Conservation (phyloP, 495 filamentous ascomycete genomes). For the Neurospora sp. region DNA sequence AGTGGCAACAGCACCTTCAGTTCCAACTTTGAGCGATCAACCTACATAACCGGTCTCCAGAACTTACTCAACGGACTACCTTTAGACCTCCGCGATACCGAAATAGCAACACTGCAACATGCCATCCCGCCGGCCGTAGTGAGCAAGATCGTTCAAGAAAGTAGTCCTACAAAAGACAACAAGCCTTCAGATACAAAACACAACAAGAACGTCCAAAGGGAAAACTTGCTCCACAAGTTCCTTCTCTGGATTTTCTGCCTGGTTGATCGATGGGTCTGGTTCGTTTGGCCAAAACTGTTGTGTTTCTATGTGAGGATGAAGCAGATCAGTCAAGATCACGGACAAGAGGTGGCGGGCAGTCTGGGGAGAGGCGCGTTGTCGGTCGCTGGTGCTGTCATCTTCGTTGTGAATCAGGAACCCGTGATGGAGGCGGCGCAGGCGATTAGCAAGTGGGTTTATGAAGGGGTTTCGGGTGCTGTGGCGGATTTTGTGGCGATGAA, state of each 20-base stretch:
- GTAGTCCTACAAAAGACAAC: background rate
- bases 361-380: background rate
- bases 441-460: background rate
- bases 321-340: conserved; percentile 5
- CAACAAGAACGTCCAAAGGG: background rate
- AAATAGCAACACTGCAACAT: conserved; percentile 33
- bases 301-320: background rate
- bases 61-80: conserved; percentile 62
- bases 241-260: conserved; percentile 4
- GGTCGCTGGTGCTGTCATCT: background rate
- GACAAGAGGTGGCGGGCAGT: background rate
- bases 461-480: conserved; percentile 12
- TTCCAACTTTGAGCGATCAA: conserved; percentile 43
- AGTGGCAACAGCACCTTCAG: conserved; percentile 2
- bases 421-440: background rate
- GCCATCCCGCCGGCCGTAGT: conserved; percentile 31
- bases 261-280: conserved; percentile 2
- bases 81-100: conserved; percentile 39
- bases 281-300: background rate
- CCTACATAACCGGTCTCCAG: conserved; percentile 55
- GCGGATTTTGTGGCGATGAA: conserved; percentile 11
- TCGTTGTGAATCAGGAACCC: background rate
- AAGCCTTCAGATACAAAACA: background rate
- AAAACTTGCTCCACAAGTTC: conserved; percentile 6
- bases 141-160: background rate